phyloP scores from a whole-genome alignment of 208 protist genomes.

The Balamuthia mandrillaris region DNA sequence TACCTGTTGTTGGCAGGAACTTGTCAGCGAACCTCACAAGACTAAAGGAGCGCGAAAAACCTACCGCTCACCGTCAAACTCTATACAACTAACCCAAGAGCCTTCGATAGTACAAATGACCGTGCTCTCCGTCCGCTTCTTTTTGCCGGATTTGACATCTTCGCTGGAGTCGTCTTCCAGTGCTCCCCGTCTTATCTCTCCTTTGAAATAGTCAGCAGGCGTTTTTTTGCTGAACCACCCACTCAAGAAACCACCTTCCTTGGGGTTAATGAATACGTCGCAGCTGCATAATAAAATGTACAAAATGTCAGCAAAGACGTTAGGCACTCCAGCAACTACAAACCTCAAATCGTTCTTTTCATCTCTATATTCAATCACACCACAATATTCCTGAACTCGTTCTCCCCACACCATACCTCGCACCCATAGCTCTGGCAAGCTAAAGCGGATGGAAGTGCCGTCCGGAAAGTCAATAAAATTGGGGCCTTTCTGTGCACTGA shows the following conservation, averaged over 20 bases:
- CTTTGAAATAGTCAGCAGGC: background rate
- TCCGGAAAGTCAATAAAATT: conserved; percentile 50
- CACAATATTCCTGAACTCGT: conserved; percentile 47
- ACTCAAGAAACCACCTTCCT: conserved; percentile 42
- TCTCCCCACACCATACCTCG: conserved; percentile 53
- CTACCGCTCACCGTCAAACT: background rate
- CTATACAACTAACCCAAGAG: background rate
- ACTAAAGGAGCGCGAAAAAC: background rate
- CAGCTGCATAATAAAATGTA: background rate
- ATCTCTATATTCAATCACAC: conserved; percentile 46
- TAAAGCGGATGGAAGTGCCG: conserved; percentile 36
- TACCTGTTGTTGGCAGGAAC: background rate
- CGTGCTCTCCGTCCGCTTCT: background rate
- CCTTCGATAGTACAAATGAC: background rate
- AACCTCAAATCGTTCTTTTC: conserved; percentile 41
- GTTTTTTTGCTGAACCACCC: conserved; percentile 45
- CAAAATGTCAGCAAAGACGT: background rate
- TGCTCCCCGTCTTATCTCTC: background rate
- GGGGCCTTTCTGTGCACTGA: conserved; percentile 36
- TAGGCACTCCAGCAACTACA: background rate
- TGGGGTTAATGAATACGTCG: conserved; percentile 49
- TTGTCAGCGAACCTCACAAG: background rate
- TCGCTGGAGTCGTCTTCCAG: background rate
- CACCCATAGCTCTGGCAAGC: conserved; percentile 30
- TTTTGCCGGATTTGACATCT: background rate